Base-by-base conservation (phyloP, 768 basidiomycete genomes). In the Russula virescens region DNA sequence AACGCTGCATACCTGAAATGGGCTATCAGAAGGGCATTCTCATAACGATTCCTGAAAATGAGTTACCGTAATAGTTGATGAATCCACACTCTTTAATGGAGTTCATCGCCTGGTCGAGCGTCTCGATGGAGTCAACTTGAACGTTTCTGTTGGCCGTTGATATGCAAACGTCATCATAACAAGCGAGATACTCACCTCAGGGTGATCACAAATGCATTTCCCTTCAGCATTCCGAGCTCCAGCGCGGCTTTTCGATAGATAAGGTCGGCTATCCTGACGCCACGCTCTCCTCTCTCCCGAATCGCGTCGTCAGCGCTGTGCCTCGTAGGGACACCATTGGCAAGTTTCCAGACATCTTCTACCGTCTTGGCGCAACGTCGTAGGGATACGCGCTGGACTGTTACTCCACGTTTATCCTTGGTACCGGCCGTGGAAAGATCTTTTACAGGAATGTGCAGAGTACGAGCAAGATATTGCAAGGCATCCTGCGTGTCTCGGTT, bases 401-500 rank as follows among this genome's bases (percentile, higher is more conserved):
- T 98, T 18, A 98, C 93, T 0, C 94, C 97, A 38, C 97, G 89
- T 72, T 98, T 99, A 75, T 99, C 97, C 72, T 99, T 99, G 9
- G 97, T 99, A 0, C 97, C 97, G 4, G 94, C 92, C 26, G 94
- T 89, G 25, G 87, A 84, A 9, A 99, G 78, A 70, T 96, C 92
- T 74, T 89, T 94, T 54, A 85, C 73, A 25, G 78, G 83, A 62
- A 87, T 84, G 64, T 88, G 86, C n/a, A 98, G 78, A 34, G 81
- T 79, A 16, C 94, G 86, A 19, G 91, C 79, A 35, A 99, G 76
- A 68, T 95, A 80, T 1, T 83, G 80, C 23, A 99, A 83, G 2
- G 92, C 93, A 70, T 98, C 97, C 71, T 97, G 94, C 3, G 94
- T 97, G 71, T 99, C 97, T 48, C 97, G 87, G 71, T 99, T 99